Percentiles rank a stretch among this genome's conserved stretches.
Evolutionary conservation across 768 basidiomycete species (phyloP).

Genomic region (Leccinum longicurvipes): DNA sequence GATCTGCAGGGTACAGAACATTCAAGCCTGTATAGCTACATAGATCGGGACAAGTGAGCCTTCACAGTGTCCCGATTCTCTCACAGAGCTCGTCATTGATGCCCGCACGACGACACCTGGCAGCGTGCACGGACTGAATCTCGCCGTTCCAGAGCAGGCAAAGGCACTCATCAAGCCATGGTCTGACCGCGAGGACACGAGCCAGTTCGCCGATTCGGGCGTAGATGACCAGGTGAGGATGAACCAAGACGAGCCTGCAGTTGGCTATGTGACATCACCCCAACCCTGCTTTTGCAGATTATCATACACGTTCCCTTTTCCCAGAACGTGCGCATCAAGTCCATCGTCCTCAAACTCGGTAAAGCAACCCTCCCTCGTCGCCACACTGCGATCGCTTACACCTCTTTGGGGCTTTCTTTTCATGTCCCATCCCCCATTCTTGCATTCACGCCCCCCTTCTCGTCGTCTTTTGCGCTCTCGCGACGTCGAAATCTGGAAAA

Average conservation of each 20-base stretch:
- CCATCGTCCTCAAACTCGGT: constrained; percentile 77
- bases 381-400: constrained; percentile 11
- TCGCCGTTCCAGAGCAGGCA: constrained; percentile 78
- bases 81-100: not conserved
- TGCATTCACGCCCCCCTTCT: constrained; percentile 2
- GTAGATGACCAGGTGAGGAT: constrained; percentile 78
- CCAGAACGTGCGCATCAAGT: constrained; percentile 72
- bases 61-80: not conserved
- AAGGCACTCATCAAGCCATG: constrained; percentile 77
- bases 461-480: not conserved
- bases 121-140: constrained; percentile 79
- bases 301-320: constrained; percentile 81
- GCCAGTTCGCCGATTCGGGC: constrained; percentile 66
- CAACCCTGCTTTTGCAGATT: constrained; percentile 43
- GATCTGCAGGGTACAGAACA: constrained; percentile 46
- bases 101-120: not conserved
- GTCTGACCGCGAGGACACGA: constrained; percentile 69
- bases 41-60: constrained; percentile 65
- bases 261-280: constrained; percentile 11
- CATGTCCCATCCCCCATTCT: constrained; percentile 1
- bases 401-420: not conserved
- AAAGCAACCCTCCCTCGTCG: constrained; percentile 17
- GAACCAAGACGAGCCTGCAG: constrained; percentile 1
- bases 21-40: constrained; percentile 54
- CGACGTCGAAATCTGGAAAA: constrained; percentile 20